These are phyloP conservation scores for Raddia guianensis DNA, from an alignment of 176 grass and related monocot genomes.

Conservation along the genomic window DNA sequence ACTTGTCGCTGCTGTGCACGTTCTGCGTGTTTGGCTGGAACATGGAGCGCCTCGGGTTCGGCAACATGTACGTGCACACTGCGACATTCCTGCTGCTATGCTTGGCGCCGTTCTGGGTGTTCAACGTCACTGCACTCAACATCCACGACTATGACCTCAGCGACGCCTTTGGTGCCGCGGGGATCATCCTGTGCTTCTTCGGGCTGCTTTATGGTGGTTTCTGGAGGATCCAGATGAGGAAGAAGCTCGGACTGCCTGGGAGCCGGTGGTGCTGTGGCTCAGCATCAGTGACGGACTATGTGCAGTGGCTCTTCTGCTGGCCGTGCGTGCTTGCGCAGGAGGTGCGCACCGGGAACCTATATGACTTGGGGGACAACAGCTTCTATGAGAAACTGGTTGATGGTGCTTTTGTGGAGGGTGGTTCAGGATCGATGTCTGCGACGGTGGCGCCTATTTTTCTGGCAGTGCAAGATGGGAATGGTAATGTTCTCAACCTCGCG, in stretches of 20 bases:
- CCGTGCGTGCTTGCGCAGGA: slow-evolving; percentile 80
- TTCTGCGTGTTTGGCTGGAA: slow-evolving; percentile 98
- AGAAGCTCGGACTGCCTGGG: slow-evolving; percentile 55
- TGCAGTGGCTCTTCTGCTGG: slow-evolving; percentile 84
- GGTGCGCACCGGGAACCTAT: slow-evolving; percentile 79
- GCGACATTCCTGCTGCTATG: slow-evolving; percentile 79
- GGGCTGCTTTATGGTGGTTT: slow-evolving; percentile 86
- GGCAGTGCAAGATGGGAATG: background rate
- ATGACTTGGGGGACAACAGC: slow-evolving; percentile 52
- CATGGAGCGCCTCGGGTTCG: slow-evolving; percentile 88
- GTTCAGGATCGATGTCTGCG: background rate
- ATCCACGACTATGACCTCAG: slow-evolving; percentile 64
- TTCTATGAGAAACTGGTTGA: slow-evolving; percentile 49
- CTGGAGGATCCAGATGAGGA: slow-evolving; percentile 96
- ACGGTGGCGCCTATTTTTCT: background rate
- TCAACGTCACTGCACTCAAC: slow-evolving; percentile 77
- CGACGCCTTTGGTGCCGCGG: slow-evolving; percentile 49
- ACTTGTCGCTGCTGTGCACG: slow-evolving; percentile 67
- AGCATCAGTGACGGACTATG: slow-evolving; percentile 60
- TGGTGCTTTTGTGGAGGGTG: slow-evolving; percentile 5
- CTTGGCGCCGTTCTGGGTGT: slow-evolving; percentile 83
- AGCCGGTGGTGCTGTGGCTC: slow-evolving; percentile 55
- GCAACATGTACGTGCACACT: slow-evolving; percentile 92
- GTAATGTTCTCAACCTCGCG: background rate
- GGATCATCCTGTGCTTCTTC: slow-evolving; percentile 66